Evolutionary conservation across 2,329 filamentous ascomycete genomes (phyloP), one percentile per base, ranked within the genome.

Genomic region (Aspergillus aculeatus): DNA sequence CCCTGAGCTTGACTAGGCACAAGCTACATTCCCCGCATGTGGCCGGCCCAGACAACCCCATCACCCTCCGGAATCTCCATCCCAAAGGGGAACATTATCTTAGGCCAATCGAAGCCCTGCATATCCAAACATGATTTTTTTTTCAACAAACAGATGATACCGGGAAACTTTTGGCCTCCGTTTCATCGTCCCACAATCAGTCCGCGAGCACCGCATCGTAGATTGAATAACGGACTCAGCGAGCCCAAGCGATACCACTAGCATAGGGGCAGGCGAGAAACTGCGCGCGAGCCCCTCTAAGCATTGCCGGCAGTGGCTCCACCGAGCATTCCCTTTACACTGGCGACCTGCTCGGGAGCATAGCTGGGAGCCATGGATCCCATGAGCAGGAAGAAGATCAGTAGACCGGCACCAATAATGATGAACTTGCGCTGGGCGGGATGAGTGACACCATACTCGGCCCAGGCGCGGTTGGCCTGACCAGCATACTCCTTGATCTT

Each of bases 361-460:
- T 79, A 79, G 64, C 71, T 77, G 26, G 88, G 88, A 51, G 86
- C 87, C 64, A 90, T 69, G 9, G 72, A 76, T 47, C 86, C 85
- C 62, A 85, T 86, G 59, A 96, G 84, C 21, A 96, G 76, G 65
- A 91, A 75, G 76, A 95, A 88, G 67, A 94, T 77, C 64, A 90
- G 76, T 59, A 91, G 74, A 21, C 84, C 82, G 26, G 84, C 77
- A 54, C 82, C 84, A 62, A 94, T 85, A 67, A 95, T 81, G 64
- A 91, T 81, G 55, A 93, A 76, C 80, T 94, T 93, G 79, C 92
- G 90, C 70, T 90, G 82, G 50, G 87, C 84, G 12, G 93, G 93
- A 73, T 89, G 89, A 65, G 83, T 84, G 69, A 86, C 86, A 60
- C 92, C 92, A 68, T 95, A 92, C 71, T 96, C 92, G 54, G 89